Percentiles rank a stretch among this genome's conserved stretches.
Evolutionary conservation across 2,329 filamentous ascomycete species (phyloP).

Genomic region (Furcasterigmium sp.): DNA sequence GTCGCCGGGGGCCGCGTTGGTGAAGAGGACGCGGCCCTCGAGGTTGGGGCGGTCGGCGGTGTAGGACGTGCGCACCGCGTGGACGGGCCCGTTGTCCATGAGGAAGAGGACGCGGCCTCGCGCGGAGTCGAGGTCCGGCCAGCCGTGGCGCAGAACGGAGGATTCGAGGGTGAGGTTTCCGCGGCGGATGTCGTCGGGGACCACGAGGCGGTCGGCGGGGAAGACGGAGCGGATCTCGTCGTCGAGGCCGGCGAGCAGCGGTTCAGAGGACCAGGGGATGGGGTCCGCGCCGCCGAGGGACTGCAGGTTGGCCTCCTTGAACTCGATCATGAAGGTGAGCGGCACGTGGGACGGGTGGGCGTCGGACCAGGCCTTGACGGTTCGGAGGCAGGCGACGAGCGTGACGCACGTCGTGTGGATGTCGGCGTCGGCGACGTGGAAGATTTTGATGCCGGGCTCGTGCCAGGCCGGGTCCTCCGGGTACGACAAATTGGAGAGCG

Average conservation of each 20-base stretch:
- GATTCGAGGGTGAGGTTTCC: slow-evolving; percentile 36
- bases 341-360: slow-evolving; percentile 36
- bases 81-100: slow-evolving; percentile 42
- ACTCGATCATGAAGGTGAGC: slow-evolving; percentile 42
- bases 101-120: slow-evolving; percentile 42
- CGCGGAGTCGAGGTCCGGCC: slow-evolving; percentile 38
- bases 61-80: slow-evolving; percentile 32
- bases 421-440: slow-evolving; percentile 45
- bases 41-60: slow-evolving; percentile 21
- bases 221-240: slow-evolving; percentile 40
- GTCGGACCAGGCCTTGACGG: slow-evolving; percentile 38
- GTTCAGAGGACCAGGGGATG: slow-evolving; percentile 35
- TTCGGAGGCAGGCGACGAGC: slow-evolving; percentile 34
- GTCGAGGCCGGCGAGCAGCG: slow-evolving; percentile 36
- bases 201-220: slow-evolving; percentile 31
- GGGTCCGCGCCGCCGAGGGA: slow-evolving; percentile 26
- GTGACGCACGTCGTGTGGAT: slow-evolving; percentile 39
- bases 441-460: slow-evolving; percentile 39
- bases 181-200: slow-evolving; percentile 39
- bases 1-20: slow-evolving; percentile 38
- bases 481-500: slow-evolving; percentile 28
- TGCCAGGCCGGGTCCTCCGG: slow-evolving; percentile 31
- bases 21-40: slow-evolving; percentile 41
- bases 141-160: slow-evolving; percentile 38
- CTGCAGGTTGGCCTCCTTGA: slow-evolving; percentile 27